phyloP scores from a whole-genome alignment of 371 early-diverging fungal species.

The Mortierella sp. region DNA sequence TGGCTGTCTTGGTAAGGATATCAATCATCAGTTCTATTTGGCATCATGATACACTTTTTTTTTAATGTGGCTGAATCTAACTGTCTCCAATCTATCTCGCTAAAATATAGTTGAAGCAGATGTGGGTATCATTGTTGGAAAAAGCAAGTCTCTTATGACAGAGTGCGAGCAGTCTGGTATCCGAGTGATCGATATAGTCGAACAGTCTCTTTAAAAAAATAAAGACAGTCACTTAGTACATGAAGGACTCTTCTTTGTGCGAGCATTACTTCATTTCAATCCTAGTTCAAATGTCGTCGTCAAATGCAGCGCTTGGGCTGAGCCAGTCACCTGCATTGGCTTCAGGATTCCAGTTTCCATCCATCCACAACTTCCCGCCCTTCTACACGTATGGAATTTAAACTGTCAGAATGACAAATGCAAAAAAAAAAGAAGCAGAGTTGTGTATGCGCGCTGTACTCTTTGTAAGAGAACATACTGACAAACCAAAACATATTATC shows the following conservation, averaged over 20 bases:
- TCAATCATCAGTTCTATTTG: constrained; percentile 3
- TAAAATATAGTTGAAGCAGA: constrained; percentile 60
- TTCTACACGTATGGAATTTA: constrained; percentile 83
- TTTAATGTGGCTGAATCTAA: neutral
- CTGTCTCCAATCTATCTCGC: neutral
- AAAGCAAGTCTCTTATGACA: constrained; percentile 53
- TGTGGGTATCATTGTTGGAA: constrained; percentile 67
- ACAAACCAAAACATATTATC: neutral
- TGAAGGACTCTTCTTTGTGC: too few species aligned
- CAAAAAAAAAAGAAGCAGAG: neutral
- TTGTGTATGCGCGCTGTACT: neutral
- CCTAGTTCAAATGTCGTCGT: constrained; percentile 21
- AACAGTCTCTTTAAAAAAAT: neutral
- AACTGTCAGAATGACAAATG: neutral
- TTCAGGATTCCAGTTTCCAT: constrained; percentile 74
- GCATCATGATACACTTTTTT: neutral
- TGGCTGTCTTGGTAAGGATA: constrained; percentile 49
- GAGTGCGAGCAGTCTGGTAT: constrained; percentile 49
- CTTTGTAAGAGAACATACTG: neutral
- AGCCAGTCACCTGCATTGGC: constrained; percentile 44
- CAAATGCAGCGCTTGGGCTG: constrained; percentile 42
- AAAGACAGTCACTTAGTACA: neutral
- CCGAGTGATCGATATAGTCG: constrained; percentile 36
- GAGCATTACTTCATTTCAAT: neutral
- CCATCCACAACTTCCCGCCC: constrained; percentile 89